These are phyloP conservation scores for Ophiocordyceps camponoti-saundersi DNA, from an alignment of 2,329 filamentous ascomycete genomes.

Conservation along the genomic window DNA sequence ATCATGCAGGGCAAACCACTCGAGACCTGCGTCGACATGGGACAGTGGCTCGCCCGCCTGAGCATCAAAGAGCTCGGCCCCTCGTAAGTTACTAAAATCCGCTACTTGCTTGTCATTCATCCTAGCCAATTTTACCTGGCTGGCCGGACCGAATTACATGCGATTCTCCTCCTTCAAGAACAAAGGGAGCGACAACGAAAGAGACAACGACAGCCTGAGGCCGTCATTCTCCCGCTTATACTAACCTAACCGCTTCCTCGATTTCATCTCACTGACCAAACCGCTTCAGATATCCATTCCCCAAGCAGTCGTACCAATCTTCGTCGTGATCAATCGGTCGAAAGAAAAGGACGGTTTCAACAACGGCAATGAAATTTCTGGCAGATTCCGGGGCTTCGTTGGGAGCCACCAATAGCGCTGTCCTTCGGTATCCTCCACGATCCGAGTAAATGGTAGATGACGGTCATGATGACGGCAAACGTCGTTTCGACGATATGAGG, in stretches of 20 bases:
- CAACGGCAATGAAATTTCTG: constrained; percentile 24
- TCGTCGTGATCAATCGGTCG: constrained; percentile 16
- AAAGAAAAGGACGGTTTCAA: constrained; percentile 31
- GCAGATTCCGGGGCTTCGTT: neutral
- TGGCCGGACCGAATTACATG: neutral
- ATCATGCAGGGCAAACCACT: constrained; percentile 72
- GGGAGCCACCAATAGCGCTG: constrained; percentile 10
- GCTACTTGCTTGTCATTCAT: neutral
- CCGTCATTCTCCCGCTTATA: too few species aligned
- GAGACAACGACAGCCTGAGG: neutral
- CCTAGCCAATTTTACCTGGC: neutral
- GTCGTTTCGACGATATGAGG: neutral
- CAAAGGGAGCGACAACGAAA: neutral
- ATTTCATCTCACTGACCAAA: neutral
- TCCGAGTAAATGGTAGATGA: constrained; percentile 12
- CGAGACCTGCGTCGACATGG: constrained; percentile 68
- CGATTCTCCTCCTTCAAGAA: neutral
- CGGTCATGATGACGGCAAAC: constrained; percentile 1
- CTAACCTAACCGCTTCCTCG: neutral
- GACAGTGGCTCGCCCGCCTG: constrained; percentile 87
- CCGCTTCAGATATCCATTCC: constrained; percentile 52
- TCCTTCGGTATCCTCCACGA: constrained; percentile 25
- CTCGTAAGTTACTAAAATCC: constrained; percentile 48
- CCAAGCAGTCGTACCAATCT: constrained; percentile 58
- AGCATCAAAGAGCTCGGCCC: constrained; percentile 92